Base-by-base conservation (phyloP, 1,139 yeast species). In the Hyphopichia wangnamkhiaoensis region DNA sequence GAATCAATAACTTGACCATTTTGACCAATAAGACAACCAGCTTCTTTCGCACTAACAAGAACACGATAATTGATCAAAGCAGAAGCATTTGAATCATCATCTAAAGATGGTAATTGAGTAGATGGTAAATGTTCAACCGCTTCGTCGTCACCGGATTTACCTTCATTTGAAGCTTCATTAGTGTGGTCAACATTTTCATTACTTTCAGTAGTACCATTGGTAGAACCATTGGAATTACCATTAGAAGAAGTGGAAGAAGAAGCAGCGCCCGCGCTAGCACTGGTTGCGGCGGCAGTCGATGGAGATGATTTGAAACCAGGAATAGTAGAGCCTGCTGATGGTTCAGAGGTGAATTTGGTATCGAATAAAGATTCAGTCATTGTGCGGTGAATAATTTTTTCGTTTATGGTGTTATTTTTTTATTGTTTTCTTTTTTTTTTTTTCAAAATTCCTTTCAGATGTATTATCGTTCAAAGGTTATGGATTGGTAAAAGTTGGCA, bases 1-100 rank as follows among this genome's bases (percentile, higher is more conserved):
- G 80, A 77, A 42, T 91, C 87, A 45, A 90, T 90, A 39, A 85
- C 87, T 43, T 77, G 74, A 33, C 97, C 97, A 50, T 81, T 84
- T 53, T 86, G 87, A 34, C 97, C 97, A 54, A 90, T 90, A 46
- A 90, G 80, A 46, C 91, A 86, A 15, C 96, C 96, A 12, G 96
- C 91, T 62, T 90, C 97, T 58, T 85, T 86, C 41, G 94, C 80
- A 10, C 94, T 80, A 17, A 90, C 88, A 33, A 90, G 71, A 2
- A 90, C 79, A 49, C 96, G 74, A 56, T 71, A 76, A 42, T 79
- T 79, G 44, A 79, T 74, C 41, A 78, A 67, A 5, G 73, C 68
- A 12, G 65, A 53, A 8, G 62, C 56, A 44, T 61, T 58, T 19
- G 62, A 49, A 34, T 50, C 54, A 38, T 62, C 65, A 31, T 56